Evolutionary conservation across 2,329 filamentous ascomycete genomes (phyloP).

Genomic region (Hypoxylon sp.): DNA sequence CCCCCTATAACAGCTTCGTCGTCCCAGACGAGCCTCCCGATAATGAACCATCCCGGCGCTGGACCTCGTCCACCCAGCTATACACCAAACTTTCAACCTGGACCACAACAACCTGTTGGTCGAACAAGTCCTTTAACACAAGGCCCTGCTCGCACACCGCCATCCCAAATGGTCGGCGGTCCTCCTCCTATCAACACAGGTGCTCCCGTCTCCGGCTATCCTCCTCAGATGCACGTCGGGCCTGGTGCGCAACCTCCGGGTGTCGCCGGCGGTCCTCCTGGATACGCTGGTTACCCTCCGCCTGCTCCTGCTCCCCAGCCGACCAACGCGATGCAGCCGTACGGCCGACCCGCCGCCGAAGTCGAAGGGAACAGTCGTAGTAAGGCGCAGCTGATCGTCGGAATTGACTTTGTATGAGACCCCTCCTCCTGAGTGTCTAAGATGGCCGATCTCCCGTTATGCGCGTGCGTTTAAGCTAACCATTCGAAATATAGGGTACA

Average conservation of each 20-base stretch:
- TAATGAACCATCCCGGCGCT: slow-evolving; percentile 75
- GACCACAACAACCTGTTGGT: slow-evolving; percentile 64
- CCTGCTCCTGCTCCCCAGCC: slow-evolving; percentile 60
- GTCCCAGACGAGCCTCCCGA: slow-evolving; percentile 66
- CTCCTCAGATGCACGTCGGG: slow-evolving; percentile 66
- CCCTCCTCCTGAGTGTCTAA: not conserved
- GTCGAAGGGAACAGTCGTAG: slow-evolving; percentile 90
- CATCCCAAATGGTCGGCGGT: slow-evolving; percentile 73
- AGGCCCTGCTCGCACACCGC: slow-evolving; percentile 68
- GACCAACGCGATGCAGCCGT: slow-evolving; percentile 59
- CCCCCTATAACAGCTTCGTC: slow-evolving; percentile 64
- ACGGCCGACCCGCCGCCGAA: slow-evolving; percentile 73
- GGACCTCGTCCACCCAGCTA: slow-evolving; percentile 76
- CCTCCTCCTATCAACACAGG: slow-evolving; percentile 78
- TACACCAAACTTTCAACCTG: slow-evolving; percentile 68
- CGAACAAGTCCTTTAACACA: slow-evolving; percentile 68
- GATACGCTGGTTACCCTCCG: slow-evolving; percentile 66
- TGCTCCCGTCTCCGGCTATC: slow-evolving; percentile 71
- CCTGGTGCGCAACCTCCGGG: slow-evolving; percentile 60
- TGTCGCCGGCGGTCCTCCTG: slow-evolving; percentile 62
- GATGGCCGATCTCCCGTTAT: not conserved
- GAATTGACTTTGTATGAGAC: slow-evolving; percentile 92
- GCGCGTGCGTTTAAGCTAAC: slow-evolving; percentile 41
- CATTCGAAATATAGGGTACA: slow-evolving; percentile 76
- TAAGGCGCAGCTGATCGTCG: slow-evolving; percentile 97